Evolutionary conservation across 176 grass and related monocot genomes (phyloP).

Genomic region (Oryza glaberrima): DNA sequence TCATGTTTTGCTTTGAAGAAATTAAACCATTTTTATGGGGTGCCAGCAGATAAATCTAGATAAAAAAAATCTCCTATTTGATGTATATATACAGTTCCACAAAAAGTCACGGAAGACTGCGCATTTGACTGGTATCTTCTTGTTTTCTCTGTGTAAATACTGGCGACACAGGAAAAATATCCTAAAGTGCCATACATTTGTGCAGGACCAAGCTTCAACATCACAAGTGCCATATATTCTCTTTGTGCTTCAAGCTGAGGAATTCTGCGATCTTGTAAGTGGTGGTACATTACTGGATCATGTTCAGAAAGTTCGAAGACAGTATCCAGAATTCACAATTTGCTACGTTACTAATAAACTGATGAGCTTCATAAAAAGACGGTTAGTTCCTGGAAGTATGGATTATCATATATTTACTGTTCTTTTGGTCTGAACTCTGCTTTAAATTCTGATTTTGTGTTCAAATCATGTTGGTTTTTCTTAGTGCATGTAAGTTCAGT

Average conservation of each 20-base stretch:
- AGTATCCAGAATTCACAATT: constrained; percentile 66
- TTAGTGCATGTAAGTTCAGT: background rate
- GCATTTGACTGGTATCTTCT: background rate
- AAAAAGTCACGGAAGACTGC: background rate
- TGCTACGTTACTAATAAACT: constrained; percentile 81
- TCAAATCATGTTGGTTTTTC: background rate
- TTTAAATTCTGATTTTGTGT: background rate
- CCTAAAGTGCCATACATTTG: constrained; percentile 11
- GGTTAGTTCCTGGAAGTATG: constrained; percentile 49
- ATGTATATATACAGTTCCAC: background rate
- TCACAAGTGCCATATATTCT: constrained; percentile 66
- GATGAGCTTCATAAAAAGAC: constrained; percentile 77
- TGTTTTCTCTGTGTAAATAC: background rate
- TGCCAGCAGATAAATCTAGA: too few species aligned
- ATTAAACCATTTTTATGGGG: too few species aligned
- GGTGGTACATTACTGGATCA: constrained; percentile 45
- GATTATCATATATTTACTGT: background rate
- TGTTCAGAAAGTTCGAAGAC: constrained; percentile 50
- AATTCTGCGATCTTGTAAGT: constrained; percentile 75
- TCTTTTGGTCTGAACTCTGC: constrained; percentile 6
- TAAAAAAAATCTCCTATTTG: too few species aligned
- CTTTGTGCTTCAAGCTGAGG: constrained; percentile 80
- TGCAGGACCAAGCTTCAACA: constrained; percentile 54
- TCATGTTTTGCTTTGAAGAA: too few species aligned
- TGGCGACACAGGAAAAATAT: background rate